Evolutionary conservation across 2,329 filamentous ascomycete genomes (phyloP), one percentile per base, ranked within the genome.

Genomic region (Claviceps pusilla): DNA sequence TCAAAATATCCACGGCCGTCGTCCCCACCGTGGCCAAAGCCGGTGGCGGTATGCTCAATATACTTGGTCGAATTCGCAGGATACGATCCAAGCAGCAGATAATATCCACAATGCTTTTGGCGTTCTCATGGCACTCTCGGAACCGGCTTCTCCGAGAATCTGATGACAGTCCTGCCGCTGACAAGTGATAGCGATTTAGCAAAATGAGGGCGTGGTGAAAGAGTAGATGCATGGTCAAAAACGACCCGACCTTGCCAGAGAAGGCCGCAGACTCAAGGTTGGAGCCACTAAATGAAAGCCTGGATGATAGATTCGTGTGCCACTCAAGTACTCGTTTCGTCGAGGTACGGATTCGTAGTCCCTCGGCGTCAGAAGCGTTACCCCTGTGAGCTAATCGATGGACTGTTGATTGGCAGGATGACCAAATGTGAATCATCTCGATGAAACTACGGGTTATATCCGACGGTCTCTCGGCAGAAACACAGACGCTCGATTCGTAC

Each of bases 1-100:
- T 79, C 54, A 87, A 71, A 1, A 86, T 78, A 59, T 89, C 85
- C 39, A 84, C 72, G 0, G 84, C 83, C 50, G 81, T 76, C 39
- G 82, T 70, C 29, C 84, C 75, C 6, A 77, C 76, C 58, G 79
- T 79, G n/a, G 78, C 79, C 19, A 80, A 71, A 57, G 83, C 81
- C 0, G 83, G 82, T n/a, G 75, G 77, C 0, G 79, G 76, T 45
- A 78, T 74, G 51, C 60, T 66, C 51, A 67, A 52, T 5, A 64
- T 60, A 11, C 60, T 64, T 39, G 66, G 62, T 2, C 65, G 62
- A 12, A 62, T 61, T 24, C 64, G 63, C 43, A 67, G 63, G 35
- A 73, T 60, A 49, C 65, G 65, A 29, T 73, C 68, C 31, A 77
- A 61, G 19, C 64, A 66, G 49, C 72, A 68, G 10, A 70, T 63